phyloP scores from a whole-genome alignment of 2,329 filamentous ascomycete species.

The Pseudocercospora musae region DNA sequence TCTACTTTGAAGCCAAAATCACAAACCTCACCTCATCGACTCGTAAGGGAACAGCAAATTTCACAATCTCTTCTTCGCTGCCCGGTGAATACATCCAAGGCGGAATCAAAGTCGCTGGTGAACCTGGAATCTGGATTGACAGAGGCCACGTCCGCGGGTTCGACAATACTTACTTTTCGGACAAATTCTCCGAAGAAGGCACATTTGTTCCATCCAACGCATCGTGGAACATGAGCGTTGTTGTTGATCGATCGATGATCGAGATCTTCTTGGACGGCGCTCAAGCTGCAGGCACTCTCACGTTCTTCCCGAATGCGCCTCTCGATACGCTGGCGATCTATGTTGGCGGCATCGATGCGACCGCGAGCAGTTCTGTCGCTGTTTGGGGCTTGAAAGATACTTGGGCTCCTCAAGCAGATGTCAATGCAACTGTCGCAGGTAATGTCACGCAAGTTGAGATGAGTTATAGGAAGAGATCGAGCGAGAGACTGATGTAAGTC shows the following conservation, averaged over 20 bases:
- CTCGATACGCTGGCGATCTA: constrained; percentile 40
- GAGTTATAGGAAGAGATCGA: background rate
- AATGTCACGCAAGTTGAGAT: constrained; percentile 24
- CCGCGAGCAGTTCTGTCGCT: constrained; percentile 38
- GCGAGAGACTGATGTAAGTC: too few species aligned
- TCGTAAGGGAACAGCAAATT: constrained; percentile 45
- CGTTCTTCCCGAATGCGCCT: constrained; percentile 50
- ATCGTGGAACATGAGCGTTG: constrained; percentile 44
- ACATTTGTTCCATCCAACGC: constrained; percentile 29
- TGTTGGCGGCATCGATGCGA: constrained; percentile 37
- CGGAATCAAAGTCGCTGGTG: constrained; percentile 48
- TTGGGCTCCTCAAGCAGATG: constrained; percentile 36
- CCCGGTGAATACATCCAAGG: constrained; percentile 50
- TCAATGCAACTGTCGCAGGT: constrained; percentile 35
- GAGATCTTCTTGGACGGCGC: constrained; percentile 56
- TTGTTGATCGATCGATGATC: constrained; percentile 55
- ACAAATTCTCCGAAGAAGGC: constrained; percentile 48
- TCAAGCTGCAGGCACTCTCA: constrained; percentile 48
- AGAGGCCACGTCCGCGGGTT: constrained; percentile 50
- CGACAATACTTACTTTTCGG: constrained; percentile 54
- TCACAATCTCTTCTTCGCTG: constrained; percentile 51
- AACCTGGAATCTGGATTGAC: constrained; percentile 45
- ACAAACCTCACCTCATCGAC: constrained; percentile 39
- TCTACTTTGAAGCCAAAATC: constrained; percentile 56
- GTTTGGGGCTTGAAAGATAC: constrained; percentile 41